A percentile compares a stretch with the other conserved stretches of the same genome.
Evolutionary conservation across 2,329 filamentous ascomycete genomes (phyloP).

Genomic region (Pleomassaria siparia): DNA sequence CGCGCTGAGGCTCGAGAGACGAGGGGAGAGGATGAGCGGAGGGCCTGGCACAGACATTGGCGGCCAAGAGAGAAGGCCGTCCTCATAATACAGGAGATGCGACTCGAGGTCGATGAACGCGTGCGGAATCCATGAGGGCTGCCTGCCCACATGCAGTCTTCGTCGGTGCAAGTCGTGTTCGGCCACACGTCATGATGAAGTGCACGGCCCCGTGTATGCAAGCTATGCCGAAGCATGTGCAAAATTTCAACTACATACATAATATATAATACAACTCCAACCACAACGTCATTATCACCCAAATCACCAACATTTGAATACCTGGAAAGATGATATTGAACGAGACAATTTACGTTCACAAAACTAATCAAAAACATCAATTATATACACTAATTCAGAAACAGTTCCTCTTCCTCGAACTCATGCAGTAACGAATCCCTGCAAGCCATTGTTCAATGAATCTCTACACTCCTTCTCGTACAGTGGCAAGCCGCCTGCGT

Average conservation of each 20-base stretch:
- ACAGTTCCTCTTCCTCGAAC: neutral
- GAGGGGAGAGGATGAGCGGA: conserved; percentile 25
- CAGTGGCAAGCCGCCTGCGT: conserved; percentile 44
- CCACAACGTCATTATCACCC: too few relatives aligned
- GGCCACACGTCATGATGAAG: conserved; percentile 4
- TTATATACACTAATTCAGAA: neutral
- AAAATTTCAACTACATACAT: neutral
- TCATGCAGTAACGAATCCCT: conserved; percentile 38
- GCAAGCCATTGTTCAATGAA: conserved; percentile 40
- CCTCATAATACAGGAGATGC: conserved; percentile 49
- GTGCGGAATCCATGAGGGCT: conserved; percentile 25
- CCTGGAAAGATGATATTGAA: too few relatives aligned
- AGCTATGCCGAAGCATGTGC: neutral
- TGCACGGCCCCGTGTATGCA: neutral
- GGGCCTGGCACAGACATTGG: conserved; percentile 50
- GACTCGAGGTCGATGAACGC: conserved; percentile 19
- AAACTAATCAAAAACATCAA: neutral
- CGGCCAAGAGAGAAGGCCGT: conserved; percentile 52
- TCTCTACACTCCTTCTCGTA: conserved; percentile 45
- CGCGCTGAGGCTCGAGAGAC: conserved; percentile 22
- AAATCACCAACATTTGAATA: too few relatives aligned
- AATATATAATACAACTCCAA: neutral
- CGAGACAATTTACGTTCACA: too few relatives aligned
- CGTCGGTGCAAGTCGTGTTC: conserved; percentile 1
- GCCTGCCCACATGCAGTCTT: neutral